phyloP scores from a whole-genome alignment of 495 filamentous ascomycete genomes.

The Parathielavia hyrcaniae region DNA sequence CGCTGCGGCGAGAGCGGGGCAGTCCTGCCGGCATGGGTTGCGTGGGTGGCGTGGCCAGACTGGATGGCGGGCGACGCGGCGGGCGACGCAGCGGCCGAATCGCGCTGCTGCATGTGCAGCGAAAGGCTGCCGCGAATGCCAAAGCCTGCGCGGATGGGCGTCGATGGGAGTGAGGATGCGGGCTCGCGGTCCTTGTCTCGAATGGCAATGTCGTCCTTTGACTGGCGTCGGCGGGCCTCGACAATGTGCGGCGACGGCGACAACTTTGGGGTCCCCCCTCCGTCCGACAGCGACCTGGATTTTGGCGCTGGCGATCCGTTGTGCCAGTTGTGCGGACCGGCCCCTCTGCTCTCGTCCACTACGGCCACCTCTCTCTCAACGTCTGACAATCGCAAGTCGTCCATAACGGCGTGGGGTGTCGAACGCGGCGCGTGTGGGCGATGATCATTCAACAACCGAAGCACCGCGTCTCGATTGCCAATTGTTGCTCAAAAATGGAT shows the following conservation, averaged over 20 bases:
- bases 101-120: conserved; percentile 57
- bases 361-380: conserved; percentile 24
- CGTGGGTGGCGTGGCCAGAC: conserved; percentile 41
- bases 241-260: conserved; percentile 62
- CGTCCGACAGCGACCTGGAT: conserved; percentile 46
- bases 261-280: conserved; percentile 47
- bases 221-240: conserved; percentile 47
- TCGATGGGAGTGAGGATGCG: conserved; percentile 24
- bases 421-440: not conserved
- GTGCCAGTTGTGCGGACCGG: not conserved
- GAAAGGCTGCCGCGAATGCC: conserved; percentile 57
- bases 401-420: conserved; percentile 10
- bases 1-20: conserved; percentile 79
- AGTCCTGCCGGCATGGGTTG: too few species aligned
- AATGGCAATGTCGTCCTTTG: conserved; percentile 74
- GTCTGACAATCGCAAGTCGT: conserved; percentile 27
- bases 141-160: conserved; percentile 57
- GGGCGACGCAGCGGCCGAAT: conserved; percentile 18
- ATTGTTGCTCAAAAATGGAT: too few species aligned
- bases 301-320: conserved; percentile 28
- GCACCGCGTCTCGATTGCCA: too few species aligned
- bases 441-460: too few species aligned
- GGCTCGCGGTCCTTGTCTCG: conserved; percentile 32
- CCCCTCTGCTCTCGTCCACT: conserved; percentile 8
- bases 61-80: conserved; percentile 36